phyloP scores from a whole-genome alignment of 148 eudicot genomes.

The Spergularia bocconei region DNA sequence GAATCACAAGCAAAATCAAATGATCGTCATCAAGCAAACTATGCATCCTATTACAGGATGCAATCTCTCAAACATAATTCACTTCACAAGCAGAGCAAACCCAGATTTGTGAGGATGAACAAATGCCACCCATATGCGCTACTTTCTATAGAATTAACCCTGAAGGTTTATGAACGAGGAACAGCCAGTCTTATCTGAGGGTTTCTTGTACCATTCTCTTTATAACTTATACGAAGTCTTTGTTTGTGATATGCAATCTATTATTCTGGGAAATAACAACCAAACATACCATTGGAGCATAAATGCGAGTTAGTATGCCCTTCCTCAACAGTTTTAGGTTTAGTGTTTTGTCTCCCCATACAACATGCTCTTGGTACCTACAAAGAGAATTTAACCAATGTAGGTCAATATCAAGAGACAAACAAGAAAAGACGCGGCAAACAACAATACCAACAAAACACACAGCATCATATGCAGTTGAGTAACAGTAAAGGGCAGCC shows the following conservation, averaged over 20 bases:
- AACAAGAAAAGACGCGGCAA: neutral
- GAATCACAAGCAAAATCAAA: neutral
- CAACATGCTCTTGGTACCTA: constrained; percentile 92
- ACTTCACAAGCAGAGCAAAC: neutral
- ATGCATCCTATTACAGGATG: neutral
- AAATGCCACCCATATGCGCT: neutral
- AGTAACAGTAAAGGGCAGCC: no score
- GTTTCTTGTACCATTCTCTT: neutral
- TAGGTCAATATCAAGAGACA: neutral
- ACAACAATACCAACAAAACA: neutral
- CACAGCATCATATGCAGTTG: neutral
- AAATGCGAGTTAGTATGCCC: constrained; percentile 81
- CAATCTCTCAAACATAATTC: neutral
- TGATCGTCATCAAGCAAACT: neutral
- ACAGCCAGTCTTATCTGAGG: no score
- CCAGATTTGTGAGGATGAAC: neutral
- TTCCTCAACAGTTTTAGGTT: constrained; percentile 77
- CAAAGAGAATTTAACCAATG: neutral
- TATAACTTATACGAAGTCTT: neutral
- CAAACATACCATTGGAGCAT: constrained; percentile 84
- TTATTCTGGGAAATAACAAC: neutral
- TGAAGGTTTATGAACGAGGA: neutral
- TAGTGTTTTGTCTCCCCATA: constrained; percentile 78
- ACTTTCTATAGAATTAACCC: neutral
- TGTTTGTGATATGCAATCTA: neutral